Evolutionary conservation across 768 basidiomycete genomes (phyloP).

Genomic region (Lentinula sp.): DNA sequence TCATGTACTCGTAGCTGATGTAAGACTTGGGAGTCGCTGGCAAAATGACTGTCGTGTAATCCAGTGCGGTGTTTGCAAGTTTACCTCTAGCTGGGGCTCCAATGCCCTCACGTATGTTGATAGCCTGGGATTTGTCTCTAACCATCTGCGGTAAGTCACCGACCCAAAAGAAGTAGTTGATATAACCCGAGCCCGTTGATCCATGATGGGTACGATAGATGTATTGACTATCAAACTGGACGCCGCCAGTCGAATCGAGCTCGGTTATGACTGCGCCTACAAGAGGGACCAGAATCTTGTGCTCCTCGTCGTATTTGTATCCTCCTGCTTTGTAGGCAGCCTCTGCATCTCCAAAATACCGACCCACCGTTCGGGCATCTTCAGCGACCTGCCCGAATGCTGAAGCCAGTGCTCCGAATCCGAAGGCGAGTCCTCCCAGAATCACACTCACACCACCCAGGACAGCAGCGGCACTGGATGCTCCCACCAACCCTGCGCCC

Average conservation of each 20-base stretch:
- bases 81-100: neutral
- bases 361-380: neutral
- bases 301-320: neutral
- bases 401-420: neutral
- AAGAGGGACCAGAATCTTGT: neutral
- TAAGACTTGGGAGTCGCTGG: neutral
- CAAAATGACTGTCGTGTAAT: neutral
- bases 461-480: neutral
- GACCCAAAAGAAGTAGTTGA: neutral
- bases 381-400: neutral
- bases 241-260: neutral
- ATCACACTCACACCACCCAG: neutral
- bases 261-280: neutral
- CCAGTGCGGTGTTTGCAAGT: neutral
- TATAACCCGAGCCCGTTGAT: neutral
- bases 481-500: neutral
- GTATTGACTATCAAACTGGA: neutral
- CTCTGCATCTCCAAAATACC: neutral
- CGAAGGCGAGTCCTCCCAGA: neutral
- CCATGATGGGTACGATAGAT: neutral
- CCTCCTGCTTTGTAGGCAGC: neutral
- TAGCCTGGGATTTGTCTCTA: neutral
- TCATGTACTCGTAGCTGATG: neutral
- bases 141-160: neutral
- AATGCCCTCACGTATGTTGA: neutral